Evolutionary conservation across 2,329 filamentous ascomycete genomes (phyloP).

Genomic region (Fusarium floridanum): DNA sequence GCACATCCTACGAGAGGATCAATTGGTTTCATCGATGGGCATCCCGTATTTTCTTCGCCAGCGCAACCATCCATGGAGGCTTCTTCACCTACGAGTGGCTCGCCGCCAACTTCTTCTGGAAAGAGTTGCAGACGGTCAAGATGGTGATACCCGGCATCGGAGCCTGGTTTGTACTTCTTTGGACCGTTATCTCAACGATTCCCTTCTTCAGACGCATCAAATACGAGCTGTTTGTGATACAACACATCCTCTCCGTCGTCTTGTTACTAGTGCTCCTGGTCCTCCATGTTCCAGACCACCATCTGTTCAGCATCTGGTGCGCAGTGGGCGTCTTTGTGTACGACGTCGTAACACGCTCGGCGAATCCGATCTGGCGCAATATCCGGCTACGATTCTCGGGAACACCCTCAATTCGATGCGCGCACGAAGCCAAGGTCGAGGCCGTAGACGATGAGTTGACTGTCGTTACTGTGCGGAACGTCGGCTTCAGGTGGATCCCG

Average conservation of each 20-base stretch:
- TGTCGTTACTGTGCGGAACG: slow-evolving; percentile 35
- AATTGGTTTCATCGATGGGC: slow-evolving; percentile 46
- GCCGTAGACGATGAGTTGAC: slow-evolving; percentile 41
- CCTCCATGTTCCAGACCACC: slow-evolving; percentile 44
- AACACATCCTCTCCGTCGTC: slow-evolving; percentile 43
- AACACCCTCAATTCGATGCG: slow-evolving; percentile 29
- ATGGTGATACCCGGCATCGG: slow-evolving; percentile 46
- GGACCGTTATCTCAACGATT: slow-evolving; percentile 42
- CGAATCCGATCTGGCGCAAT: slow-evolving; percentile 45
- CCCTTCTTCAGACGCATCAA: slow-evolving; percentile 43
- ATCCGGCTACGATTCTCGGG: slow-evolving; percentile 33
- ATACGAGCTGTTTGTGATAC: slow-evolving; percentile 48
- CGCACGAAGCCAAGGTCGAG: slow-evolving; percentile 33
- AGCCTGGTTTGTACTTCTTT: slow-evolving; percentile 44
- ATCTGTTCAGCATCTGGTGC: slow-evolving; percentile 47
- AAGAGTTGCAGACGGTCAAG: slow-evolving; percentile 41
- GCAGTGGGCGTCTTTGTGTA: slow-evolving; percentile 43
- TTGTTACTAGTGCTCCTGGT: slow-evolving; percentile 39
- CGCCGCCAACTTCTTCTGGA: slow-evolving; percentile 44
- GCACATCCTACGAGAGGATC: slow-evolving; percentile 45
- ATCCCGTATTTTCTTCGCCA: slow-evolving; percentile 40
- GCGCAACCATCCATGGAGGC: slow-evolving; percentile 42
- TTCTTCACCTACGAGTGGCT: slow-evolving; percentile 45
- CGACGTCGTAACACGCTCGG: slow-evolving; percentile 44
- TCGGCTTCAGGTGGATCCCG: slow-evolving; percentile 39